Base-by-base conservation (phyloP, 352 stramenopile genomes). In the Phytophthora ramorum region DNA sequence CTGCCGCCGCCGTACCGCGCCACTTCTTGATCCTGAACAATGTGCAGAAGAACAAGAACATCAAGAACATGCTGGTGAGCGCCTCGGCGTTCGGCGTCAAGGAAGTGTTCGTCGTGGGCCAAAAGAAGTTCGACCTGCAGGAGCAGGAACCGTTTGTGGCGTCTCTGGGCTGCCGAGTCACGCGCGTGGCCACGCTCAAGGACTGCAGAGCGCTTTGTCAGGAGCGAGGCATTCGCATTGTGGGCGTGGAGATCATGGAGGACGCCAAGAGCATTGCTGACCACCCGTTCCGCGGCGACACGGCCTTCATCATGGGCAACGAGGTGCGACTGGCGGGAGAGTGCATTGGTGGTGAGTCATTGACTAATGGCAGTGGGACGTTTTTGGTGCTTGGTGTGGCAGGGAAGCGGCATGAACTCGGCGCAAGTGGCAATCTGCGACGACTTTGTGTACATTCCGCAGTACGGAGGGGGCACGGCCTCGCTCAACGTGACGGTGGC, bases 401-500 rank as follows among this genome's bases (percentile, higher is more conserved):
- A 89, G 86, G 94, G 96, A 17, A 86, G 82, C 43, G 96, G 97
- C n/a, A 92, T 99, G 77, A 96, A 92, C 62, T 70, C 83, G 4
- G 93, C 92, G 49, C 95, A 98, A 71, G 83, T 98, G 52, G 78
- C 81, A 7, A 87, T 97, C 16, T 99, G 97, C 71, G 90, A 98
- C 73, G 75, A 81, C 26, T 98, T 98, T 72, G 78, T 98, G 24
- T 93, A 97, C 66, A 98, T 99, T 66, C 91, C 91, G 14, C 97
- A 99, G 69, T 98, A 97, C 65, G 95, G 96, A 51, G 82, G 85
- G 30, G 97, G 96, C 57, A 99, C 95, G 4, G 96, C 95, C 17
- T 98, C 91, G 63, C 84, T 99, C 7, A 99, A 99, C 69, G 97
- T 99, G 43, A 97, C 91, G 59, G 95, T 99, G 17, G 95, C 95